A percentile compares a stretch with the other conserved stretches of the same genome.
Evolutionary conservation across 2,329 filamentous ascomycete species (phyloP).

Genomic region (Septoria linicola): DNA sequence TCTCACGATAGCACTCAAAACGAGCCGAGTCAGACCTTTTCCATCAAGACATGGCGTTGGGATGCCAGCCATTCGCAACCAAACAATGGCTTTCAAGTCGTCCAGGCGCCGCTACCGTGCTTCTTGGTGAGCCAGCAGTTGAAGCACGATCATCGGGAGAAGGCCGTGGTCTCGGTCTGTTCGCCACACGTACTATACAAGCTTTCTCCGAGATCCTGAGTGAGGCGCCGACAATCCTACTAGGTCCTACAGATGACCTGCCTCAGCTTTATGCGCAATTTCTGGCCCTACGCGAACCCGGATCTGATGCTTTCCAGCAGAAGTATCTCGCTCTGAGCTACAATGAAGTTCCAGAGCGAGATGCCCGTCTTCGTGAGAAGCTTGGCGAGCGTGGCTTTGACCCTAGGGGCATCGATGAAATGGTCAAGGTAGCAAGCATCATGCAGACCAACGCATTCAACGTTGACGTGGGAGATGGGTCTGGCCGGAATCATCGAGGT

Average conservation of each 20-base stretch:
- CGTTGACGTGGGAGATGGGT: slow-evolving; percentile 23
- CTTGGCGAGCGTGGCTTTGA: slow-evolving; percentile 23
- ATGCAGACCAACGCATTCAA: slow-evolving; percentile 33
- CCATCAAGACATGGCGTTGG: slow-evolving; percentile 4
- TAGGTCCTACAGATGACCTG: slow-evolving; percentile 28
- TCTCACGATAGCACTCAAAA: no score
- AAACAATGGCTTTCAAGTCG: slow-evolving; percentile 24
- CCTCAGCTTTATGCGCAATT: slow-evolving; percentile 27
- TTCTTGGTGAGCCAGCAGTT: slow-evolving; percentile 19
- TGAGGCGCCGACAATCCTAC: slow-evolving; percentile 24
- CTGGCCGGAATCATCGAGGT: slow-evolving; percentile 23
- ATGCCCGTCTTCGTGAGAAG: slow-evolving; percentile 24
- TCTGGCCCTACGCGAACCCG: slow-evolving; percentile 11
- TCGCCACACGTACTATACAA: slow-evolving; percentile 18
- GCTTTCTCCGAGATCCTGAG: slow-evolving; percentile 22
- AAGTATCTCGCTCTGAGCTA: slow-evolving; percentile 21
- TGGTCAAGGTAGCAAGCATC: slow-evolving; percentile 24
- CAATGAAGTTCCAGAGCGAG: slow-evolving; percentile 16
- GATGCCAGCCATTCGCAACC: slow-evolving; percentile 16
- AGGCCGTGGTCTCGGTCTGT: slow-evolving; percentile 27
- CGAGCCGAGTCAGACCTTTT: no score
- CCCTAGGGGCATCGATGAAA: slow-evolving; percentile 11
- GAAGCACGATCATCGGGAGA: slow-evolving; percentile 19
- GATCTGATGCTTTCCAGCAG: slow-evolving; percentile 14
- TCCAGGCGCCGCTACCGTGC: slow-evolving; percentile 16